Conservation (phyloP, 2,329 filamentous ascomycete genomes). For the Amauroascus verrucosus region DNA sequence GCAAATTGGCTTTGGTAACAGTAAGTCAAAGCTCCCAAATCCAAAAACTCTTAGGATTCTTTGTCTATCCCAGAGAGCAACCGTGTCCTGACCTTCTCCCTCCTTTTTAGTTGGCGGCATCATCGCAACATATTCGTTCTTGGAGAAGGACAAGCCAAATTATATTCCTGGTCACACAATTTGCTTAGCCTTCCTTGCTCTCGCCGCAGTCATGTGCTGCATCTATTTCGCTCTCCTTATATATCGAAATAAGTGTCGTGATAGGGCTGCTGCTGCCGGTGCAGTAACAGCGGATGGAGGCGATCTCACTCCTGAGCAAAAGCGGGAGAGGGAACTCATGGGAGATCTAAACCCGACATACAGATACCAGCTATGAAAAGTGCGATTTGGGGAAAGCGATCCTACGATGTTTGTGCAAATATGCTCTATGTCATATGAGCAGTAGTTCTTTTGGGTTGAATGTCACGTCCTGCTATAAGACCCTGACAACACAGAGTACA, state of each 20-base stretch:
- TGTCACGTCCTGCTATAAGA: not conserved
- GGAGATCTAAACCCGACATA: conserved; percentile 37
- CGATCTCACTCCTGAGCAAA: conserved; percentile 20
- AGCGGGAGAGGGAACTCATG: conserved; percentile 26
- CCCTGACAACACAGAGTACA: not conserved
- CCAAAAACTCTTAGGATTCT: not conserved
- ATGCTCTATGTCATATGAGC: not conserved
- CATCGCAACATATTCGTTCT: conserved; percentile 61
- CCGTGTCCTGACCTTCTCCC: not conserved
- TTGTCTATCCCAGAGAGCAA: no score
- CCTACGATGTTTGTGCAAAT: not conserved
- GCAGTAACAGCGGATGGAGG: conserved; percentile 11
- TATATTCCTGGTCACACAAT: conserved; percentile 69
- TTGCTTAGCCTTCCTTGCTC: conserved; percentile 59
- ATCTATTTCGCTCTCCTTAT: conserved; percentile 31
- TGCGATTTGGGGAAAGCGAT: not conserved
- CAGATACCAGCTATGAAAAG: conserved; percentile 27
- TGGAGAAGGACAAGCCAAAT: conserved; percentile 54
- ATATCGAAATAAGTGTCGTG: conserved; percentile 34
- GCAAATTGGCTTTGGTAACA: conserved; percentile 69
- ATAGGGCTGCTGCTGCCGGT: conserved; percentile 23
- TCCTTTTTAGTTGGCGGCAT: conserved; percentile 54
- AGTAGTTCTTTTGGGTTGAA: not conserved
- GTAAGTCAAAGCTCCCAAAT: conserved; percentile 19
- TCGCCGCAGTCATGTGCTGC: conserved; percentile 49